Conservation (phyloP, 164 flowering plant species). For the Umbellularia californica region DNA sequence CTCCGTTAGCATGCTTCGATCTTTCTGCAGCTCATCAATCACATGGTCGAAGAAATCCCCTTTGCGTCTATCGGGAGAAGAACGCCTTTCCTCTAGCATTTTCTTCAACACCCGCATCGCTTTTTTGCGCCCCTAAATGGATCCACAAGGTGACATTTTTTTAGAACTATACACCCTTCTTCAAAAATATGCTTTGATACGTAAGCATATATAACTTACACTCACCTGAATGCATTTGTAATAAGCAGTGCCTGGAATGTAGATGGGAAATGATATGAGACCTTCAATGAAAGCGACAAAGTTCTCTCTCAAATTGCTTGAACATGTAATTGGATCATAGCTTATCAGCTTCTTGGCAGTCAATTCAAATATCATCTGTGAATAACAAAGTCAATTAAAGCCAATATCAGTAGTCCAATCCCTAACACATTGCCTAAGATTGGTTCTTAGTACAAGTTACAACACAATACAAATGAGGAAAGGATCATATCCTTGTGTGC, state of each 20-base stretch:
- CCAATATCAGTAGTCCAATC: no score
- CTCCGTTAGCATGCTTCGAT: slow-evolving; percentile 29
- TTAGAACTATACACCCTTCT: no score
- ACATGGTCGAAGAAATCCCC: slow-evolving; percentile 62
- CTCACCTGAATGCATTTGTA: slow-evolving; percentile 34
- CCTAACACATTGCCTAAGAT: no score
- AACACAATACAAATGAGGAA: no score
- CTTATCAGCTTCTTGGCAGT: slow-evolving; percentile 34
- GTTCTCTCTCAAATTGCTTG: slow-evolving; percentile 23
- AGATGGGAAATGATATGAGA: slow-evolving; percentile 36
- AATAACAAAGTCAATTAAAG: background rate
- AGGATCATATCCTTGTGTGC: no score
- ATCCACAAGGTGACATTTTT: background rate
- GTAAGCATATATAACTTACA: background rate
- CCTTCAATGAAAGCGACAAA: slow-evolving; percentile 31
- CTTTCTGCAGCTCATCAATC: slow-evolving; percentile 30
- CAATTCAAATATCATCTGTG: slow-evolving; percentile 36
- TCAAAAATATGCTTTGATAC: background rate
- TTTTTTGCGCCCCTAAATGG: slow-evolving; percentile 66
- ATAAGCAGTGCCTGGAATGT: slow-evolving; percentile 40
- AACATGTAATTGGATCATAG: slow-evolving; percentile 25
- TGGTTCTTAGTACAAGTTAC: no score
- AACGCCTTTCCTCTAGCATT: slow-evolving; percentile 59
- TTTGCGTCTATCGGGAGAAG: slow-evolving; percentile 34
- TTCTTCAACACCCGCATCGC: slow-evolving; percentile 74